Evolutionary conservation across 2,329 filamentous ascomycete genomes (phyloP), one percentile per base, ranked within the genome.

Genomic region (Ascochyta koolunga): DNA sequence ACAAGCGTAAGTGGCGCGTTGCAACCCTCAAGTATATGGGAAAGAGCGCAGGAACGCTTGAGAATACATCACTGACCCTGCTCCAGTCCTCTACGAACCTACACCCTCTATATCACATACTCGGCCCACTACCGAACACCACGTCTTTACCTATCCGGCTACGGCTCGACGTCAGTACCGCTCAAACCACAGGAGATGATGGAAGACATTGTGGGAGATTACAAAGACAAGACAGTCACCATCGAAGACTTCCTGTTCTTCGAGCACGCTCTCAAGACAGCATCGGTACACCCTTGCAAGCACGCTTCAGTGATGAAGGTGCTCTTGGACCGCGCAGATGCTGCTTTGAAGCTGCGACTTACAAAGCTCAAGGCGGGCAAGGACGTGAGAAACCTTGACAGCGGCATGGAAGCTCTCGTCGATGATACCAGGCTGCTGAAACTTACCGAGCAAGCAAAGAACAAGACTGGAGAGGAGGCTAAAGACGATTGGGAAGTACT

Each of bases 251-350:
- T 99, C 72, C 92, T 91, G 40, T 97, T 96, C 80, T 95, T 96
- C 73, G 89, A 91, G 61, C 89, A 90, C 70, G 88, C 87, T 66
- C 86, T 97, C 72, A 96, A 97, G 81, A 99, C 97, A 85, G 95
- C 93, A 29, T 95, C 89, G 27, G 90, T 99, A 13, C 95, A 99
- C 71, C 95, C 95, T 3, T 99, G 95, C 84, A 96, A 95, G 74
- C 95, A 99, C 73, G 95, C 95, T 9, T 89, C 89, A 24, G 95
- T 99, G 65, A 99, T 99, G 95, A 99, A 98, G 79, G 91, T 91
- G 19, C 85, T 99, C 4, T 88, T 99, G 33, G 95, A 98, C 76
- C 91, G 95, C 31, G 95, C 95, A 40, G 93, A 99, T 72, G 91
- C 91, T 19, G 93, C 93, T 0, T 83, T 98, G 48, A 96, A 96